Percentiles rank a stretch among this genome's conserved stretches.
Conservation (phyloP, 768 basidiomycete genomes). For the Tricholoma furcatifolium region DNA sequence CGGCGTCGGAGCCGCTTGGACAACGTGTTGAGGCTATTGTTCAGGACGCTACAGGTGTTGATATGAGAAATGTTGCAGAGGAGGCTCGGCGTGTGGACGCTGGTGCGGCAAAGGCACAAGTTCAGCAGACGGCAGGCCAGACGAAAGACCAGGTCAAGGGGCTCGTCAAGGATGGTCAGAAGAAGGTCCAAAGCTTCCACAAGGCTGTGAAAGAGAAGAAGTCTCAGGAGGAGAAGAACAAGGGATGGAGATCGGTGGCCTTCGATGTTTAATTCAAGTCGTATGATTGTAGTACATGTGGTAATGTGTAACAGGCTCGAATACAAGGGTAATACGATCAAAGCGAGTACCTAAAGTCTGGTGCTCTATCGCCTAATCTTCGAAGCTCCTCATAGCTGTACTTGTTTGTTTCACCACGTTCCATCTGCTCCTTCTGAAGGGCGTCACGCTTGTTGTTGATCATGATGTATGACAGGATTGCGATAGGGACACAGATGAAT, state of each 20-base stretch:
- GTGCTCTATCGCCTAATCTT: slow-evolving; percentile 58
- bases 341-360: slow-evolving; percentile 58
- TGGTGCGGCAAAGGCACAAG: slow-evolving; percentile 15
- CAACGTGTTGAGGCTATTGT: slow-evolving; percentile 35
- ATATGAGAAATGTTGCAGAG: slow-evolving; percentile 17
- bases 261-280: too few species aligned
- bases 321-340: slow-evolving; percentile 8
- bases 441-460: slow-evolving; percentile 58
- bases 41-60: slow-evolving; percentile 26
- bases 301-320: too few species aligned
- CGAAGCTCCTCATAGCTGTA: slow-evolving; percentile 36
- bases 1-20: slow-evolving; percentile 39
- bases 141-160: slow-evolving; percentile 26
- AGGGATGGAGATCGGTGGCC: slow-evolving; percentile 50
- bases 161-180: slow-evolving; percentile 29
- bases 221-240: slow-evolving; percentile 30
- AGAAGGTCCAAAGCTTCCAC: slow-evolving; percentile 40
- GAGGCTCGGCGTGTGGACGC: slow-evolving; percentile 22
- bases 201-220: slow-evolving; percentile 42
- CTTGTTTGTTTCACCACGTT: slow-evolving; percentile 29
- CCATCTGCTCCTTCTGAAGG: slow-evolving; percentile 23
- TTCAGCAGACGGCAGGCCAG: slow-evolving; percentile 23
- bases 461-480: slow-evolving; percentile 46
- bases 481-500: slow-evolving; percentile 47
- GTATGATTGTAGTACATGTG: too few species aligned